Evolutionary conservation across 208 protist species (phyloP), one percentile per base, ranked within the genome.

Genomic region (Trypanosoma congolense): DNA sequence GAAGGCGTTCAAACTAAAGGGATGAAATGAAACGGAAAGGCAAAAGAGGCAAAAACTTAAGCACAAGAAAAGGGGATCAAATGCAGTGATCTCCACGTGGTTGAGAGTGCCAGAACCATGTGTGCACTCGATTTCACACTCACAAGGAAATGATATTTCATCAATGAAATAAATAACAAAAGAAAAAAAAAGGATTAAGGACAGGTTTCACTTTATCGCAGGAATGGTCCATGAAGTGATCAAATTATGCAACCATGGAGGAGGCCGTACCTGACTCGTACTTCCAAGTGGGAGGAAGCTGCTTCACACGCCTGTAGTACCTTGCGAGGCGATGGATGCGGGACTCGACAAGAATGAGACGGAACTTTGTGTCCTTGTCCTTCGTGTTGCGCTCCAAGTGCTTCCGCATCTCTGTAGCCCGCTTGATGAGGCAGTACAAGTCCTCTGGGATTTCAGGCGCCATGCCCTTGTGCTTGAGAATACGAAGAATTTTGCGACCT

Each of bases 371-470:
- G 73, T 99, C 97, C 57, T 90, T 96, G 85, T 99, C 98, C 65
- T 98, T 98, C 38, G 90, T 87, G 89, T 98, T 87, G 56, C 87
- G 87, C 74, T 99, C 90, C 44, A 99, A 80, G 90, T 99, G 99
- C 86, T 99, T 99, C 86, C 98, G 97, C 75, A 99, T 97, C 74
- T 89, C 71, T 30, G 99, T 98, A 44, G 99, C 98, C 70, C 99
- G 99, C 90, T 99, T 98, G 75, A 99, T 99, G 10, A 99, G 90
- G 89, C 87, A 94, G 94, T 99, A 99, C 24, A 99, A 86, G 77
- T 99, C 99, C 91, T 99, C 99, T 44, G 99, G 99, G 68, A 99
- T 94, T 71, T 98, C 92, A 43, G 99, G 98, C 42, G 98, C 98
- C 21, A 99, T 80, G 63, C 98, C 98, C 59, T 98, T 98, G 70